Base-by-base conservation (phyloP, 805 yeast genomes). In the Candida morakotiae region DNA sequence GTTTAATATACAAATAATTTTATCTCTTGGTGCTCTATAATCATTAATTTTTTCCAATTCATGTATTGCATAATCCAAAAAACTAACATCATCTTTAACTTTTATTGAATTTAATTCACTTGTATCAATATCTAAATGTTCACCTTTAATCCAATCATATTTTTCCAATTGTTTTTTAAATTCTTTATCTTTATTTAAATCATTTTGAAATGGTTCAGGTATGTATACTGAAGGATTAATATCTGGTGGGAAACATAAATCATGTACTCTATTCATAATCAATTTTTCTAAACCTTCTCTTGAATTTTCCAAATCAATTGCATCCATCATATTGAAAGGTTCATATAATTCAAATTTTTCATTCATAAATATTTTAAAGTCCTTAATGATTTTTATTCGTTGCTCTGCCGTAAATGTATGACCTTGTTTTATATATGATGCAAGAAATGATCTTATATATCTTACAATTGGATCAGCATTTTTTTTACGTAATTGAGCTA, bases 1-100 rank as follows among this genome's bases (percentile, higher is more conserved):
- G 60, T 93, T 94, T 44, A 93, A 69, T 2, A 93, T 71, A 56
- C 98, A 93, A 26, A 93, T 87, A 44, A 87, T 79, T 53, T 93
- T 93, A 55, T 94, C 98, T 37, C 98, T 69, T 11, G 98, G 98
- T 0, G 98, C 91, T 48, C 94, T 76, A 56, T 83, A 94, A 37
- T 77, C 71, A 57, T 84, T 83, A 51, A 93, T 80, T 49, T 87
- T 87, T 44, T 70, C 67, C 34, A 93, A 68, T 58, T 93, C 98
- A 9, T 66, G 67, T 1, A 81, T 73, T 0, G 97, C 93, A 40
- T 69, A 48, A 56, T 69, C 48, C 79, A 73, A 58, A 79, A 89
- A 60, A 23, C 54, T 56, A 11, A 53, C 37, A 11, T 55, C 52
- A 72, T 69, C 16, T 69, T 43, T 46, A 13, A 34, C 37, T 17